Base-by-base conservation (phyloP, 2,329 filamentous ascomycete species). In the Botryotinia globosa region DNA sequence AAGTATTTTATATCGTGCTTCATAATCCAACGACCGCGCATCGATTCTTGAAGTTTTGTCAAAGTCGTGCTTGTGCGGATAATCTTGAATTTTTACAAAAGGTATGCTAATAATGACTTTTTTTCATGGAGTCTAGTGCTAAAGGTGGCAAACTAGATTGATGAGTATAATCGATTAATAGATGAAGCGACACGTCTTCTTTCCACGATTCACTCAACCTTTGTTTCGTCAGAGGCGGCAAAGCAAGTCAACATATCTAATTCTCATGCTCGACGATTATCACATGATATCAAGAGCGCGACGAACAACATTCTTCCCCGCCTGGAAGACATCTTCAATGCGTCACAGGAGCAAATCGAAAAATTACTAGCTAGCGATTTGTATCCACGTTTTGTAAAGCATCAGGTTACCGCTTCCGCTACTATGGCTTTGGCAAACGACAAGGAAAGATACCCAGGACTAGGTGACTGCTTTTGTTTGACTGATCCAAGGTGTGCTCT, bases 401-500 rank as follows among this genome's bases (percentile, higher is more conserved):
- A 85, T 71, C 86, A 88, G 76, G 80, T 88, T 70, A 84, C 83
- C 0, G 78, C 83, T 44, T 84, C 83, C 68, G 85, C 85, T 7
- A 82, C 82, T 5, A 79, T 81, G 54, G 84, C 86, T 1, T 78
- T 89, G 4, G 82, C 84, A 3, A 78, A 82, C 8, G 80, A 83
- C 73, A 77, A 78, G 77, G 82, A 68, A 37, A 81, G 78, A 73
- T 89, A 85, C 70, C 84, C 85, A 4, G 88, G 88, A 0, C 82
- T 90, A 0, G 88, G 87, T 14, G 84, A 87, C 66, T 87, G 87
- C 34, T 90, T 90, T 75, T 88, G 87, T 72, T 78, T 90, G 25
- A 88, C 86, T 0, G 85, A 89, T 76, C 85, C 86, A 20, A 76
- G 71, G 79, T 80, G 73, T 68, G 71, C 65, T 45, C 20, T n/a